phyloP scores from a whole-genome alignment of 2,329 filamentous ascomycete genomes.

The Ilyonectria destructans region DNA sequence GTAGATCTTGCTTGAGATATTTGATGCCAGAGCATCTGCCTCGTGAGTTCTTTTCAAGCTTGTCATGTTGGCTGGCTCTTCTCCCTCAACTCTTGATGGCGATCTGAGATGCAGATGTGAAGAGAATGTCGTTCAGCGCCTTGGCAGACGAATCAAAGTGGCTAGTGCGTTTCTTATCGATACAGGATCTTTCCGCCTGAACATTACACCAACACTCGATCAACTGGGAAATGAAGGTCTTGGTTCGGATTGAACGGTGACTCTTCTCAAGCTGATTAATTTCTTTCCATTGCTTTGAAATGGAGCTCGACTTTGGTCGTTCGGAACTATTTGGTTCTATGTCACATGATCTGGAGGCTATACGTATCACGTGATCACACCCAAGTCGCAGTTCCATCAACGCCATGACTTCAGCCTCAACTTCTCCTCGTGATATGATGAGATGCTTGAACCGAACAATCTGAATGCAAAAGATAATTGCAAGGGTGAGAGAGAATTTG shows the following conservation, averaged over 20 bases:
- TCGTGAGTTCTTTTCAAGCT: slow-evolving; percentile 75
- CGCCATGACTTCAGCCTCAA: background rate
- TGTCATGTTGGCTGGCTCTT: slow-evolving; percentile 65
- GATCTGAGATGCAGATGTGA: slow-evolving; percentile 37
- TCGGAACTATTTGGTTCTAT: slow-evolving; percentile 14
- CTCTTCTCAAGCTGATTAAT: slow-evolving; percentile 6
- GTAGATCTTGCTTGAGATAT: slow-evolving; percentile 95
- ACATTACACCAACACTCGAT: background rate
- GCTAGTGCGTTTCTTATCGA: slow-evolving; percentile 53
- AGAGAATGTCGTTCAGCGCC: slow-evolving; percentile 39
- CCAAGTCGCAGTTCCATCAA: background rate
- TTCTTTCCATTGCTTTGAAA: slow-evolving; percentile 18
- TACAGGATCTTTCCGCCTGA: slow-evolving; percentile 36
- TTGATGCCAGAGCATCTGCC: slow-evolving; percentile 73
- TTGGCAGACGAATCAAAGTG: slow-evolving; percentile 43
- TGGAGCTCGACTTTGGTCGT: slow-evolving; percentile 2
- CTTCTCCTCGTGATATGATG: background rate
- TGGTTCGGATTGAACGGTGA: background rate
- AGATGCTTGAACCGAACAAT: background rate
- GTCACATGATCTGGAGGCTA: slow-evolving; percentile 17
- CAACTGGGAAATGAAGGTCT: background rate
- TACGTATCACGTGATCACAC: slow-evolving; percentile 12
- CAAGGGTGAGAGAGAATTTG: background rate
- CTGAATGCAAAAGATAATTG: background rate
- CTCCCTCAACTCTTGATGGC: slow-evolving; percentile 14